Evolutionary conservation across 306 rosid genomes (phyloP), one percentile per base, ranked within the genome.

Genomic region (Comarum palustre): DNA sequence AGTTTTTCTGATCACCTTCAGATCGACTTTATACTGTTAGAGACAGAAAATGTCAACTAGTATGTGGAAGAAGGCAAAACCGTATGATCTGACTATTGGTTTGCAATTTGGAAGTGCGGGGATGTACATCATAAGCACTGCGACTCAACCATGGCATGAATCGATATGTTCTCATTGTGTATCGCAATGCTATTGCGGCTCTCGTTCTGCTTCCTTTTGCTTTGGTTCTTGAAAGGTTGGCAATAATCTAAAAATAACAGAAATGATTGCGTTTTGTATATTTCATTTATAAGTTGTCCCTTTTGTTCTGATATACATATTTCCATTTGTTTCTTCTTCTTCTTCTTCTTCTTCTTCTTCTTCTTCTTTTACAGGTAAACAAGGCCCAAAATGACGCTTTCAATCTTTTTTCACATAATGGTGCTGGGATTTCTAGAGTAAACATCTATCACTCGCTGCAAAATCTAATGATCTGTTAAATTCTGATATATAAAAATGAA

Each of bases 351-450:
- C n/a, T 73, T 69, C 16, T 34, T 34, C 38, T 34, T 34, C 5
- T 34, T 39, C 8, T 39, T 39, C n/a, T 38, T 75, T 73, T 71
- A 75, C 88, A 92, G 96, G 88, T 86, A 82, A 84, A 72, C 72
- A 34, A 89, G 96, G 79, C 90, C 93, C 32, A 87, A 89, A 85
- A 86, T 89, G 87, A 88, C 93, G 32, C 57, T 85, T 62, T 39
- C 78, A 13, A 69, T 86, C 66, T 82, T 90, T 68, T 15, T 88
- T 14, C 86, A 78, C 76, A 88, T 88, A 73, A 50, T 83, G 87
- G 86, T 46, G 3, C 87, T 90, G 1, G 94, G 83, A 39, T 84
- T 90, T 80, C 75, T 89, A 58, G 96, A 92, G 90, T 92, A 89
- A 80, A 50, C 4, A 83, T 74, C 64, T 69, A 24, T 68, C 50